Base-by-base conservation (phyloP, 192 early-diverging fungal species). In the Geranomyces variabilis region DNA sequence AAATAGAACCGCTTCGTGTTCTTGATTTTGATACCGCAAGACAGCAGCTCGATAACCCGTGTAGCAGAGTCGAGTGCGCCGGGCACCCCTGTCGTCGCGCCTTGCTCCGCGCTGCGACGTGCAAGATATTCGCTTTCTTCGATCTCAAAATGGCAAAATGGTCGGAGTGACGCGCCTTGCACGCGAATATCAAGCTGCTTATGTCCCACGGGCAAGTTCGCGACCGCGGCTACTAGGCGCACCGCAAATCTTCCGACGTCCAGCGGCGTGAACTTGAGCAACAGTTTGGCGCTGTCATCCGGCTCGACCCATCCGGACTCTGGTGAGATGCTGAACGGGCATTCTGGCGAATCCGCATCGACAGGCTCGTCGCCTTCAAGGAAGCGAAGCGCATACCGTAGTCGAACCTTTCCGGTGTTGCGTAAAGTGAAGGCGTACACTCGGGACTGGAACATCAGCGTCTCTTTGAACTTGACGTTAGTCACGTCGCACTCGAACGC, bases 131-230 rank as follows among this genome's bases (percentile, higher is more conserved):
- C 87, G 64, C 79, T 87, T 24, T 88, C 86, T 43, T 81, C 79
- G 26, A 88, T 70, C 41, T 88, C 87, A 77, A 88, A 88, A 67
- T 88, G 87, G 63, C 86, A 88, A 57, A 88, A 86, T 58, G 87
- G 87, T 45, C 87, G 48, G n/a, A 81, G 58, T 62, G 79, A 75
- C 24, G 58, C 43, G 9, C 87, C 87, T 9, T 60, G 60, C 1
- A 88, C 45, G 19, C 60, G 65, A 14, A 88, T 81, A 31, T 71
- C n/a, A 21, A 88, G 48, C 19, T 57, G 62, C 31, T 77, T 80
- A 6, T 70, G 33, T 4, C 79, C 79, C 41, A 76, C 76, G 14
- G 68, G 31, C 17, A 86, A 56, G 71, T 88, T 86, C 34, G 77
- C 69, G n/a, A 88, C 81, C 21, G 69, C 45, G 22, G 69, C 33